phyloP scores from a whole-genome alignment of 768 basidiomycete genomes.

The Mycena latifolia region DNA sequence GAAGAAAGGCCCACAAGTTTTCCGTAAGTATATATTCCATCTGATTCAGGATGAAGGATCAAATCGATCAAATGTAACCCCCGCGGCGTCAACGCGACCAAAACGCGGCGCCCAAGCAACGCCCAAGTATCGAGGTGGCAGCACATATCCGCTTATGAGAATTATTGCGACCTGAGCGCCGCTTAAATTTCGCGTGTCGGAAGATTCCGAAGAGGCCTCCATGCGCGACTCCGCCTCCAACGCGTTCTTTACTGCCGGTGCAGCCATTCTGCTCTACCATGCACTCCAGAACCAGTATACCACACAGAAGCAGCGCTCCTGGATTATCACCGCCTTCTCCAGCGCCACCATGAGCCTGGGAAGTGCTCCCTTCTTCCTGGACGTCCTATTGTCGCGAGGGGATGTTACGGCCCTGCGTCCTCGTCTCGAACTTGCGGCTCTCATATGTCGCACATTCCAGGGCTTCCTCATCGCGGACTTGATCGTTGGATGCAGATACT shows the following conservation, averaged over 20 bases:
- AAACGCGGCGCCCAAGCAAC: too few species aligned
- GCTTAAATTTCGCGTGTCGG: too few species aligned
- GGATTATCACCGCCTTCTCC: slow-evolving; percentile 58
- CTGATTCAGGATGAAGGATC: too few species aligned
- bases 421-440: slow-evolving; percentile 38
- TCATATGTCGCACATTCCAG: slow-evolving; percentile 56
- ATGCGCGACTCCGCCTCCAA: too few species aligned
- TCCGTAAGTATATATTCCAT: too few species aligned
- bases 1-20: too few species aligned
- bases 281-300: slow-evolving; percentile 45
- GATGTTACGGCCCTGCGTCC: slow-evolving; percentile 41
- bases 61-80: too few species aligned
- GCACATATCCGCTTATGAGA: too few species aligned
- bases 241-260: neutral
- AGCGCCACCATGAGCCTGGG: slow-evolving; percentile 55
- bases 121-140: too few species aligned
- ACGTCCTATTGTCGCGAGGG: slow-evolving; percentile 42
- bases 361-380: slow-evolving; percentile 55
- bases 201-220: too few species aligned
- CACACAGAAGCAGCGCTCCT: slow-evolving; percentile 56
- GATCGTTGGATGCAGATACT: slow-evolving; percentile 57
- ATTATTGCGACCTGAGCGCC: too few species aligned
- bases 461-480: slow-evolving; percentile 62
- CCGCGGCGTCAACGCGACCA: too few species aligned
- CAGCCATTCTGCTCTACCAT: slow-evolving; percentile 41